Evolutionary conservation across 225 moss, liverwort and hornwort genomes (phyloP).

Genomic region (Straminergon stramineum): DNA sequence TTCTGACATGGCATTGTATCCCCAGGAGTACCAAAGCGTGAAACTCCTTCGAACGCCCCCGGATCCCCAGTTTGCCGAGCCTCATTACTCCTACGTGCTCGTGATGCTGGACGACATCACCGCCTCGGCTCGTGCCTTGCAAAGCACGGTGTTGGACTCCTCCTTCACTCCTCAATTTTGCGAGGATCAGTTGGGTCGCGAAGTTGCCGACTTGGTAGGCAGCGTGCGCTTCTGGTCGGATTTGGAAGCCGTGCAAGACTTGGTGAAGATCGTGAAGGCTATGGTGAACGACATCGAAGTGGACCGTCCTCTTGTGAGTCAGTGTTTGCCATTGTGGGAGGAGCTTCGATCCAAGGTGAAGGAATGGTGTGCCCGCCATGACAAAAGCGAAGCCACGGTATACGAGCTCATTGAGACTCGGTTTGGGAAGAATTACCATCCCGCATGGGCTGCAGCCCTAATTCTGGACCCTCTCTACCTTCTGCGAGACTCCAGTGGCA

Average conservation of each 20-base stretch:
- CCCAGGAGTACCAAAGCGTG: conserved; percentile 66
- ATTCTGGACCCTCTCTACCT: conserved; percentile 87
- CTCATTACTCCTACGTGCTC: conserved; percentile 61
- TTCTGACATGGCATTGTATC: background rate
- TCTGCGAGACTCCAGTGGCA: conserved; percentile 76
- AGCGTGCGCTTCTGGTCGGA: conserved; percentile 85
- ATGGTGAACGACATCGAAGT: conserved; percentile 85
- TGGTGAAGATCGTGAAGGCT: conserved; percentile 72
- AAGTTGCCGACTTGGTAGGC: conserved; percentile 67
- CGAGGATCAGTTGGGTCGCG: conserved; percentile 71
- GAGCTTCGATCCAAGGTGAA: conserved; percentile 79
- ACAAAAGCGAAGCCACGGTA: conserved; percentile 58
- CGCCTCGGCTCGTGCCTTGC: conserved; percentile 71
- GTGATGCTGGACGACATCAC: conserved; percentile 84
- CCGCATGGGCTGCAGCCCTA: conserved; percentile 84
- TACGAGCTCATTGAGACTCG: conserved; percentile 72
- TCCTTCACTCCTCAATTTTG: conserved; percentile 58
- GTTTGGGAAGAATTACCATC: conserved; percentile 85
- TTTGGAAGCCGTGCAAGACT: conserved; percentile 78
- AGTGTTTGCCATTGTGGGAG: conserved; percentile 86
- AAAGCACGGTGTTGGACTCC: conserved; percentile 64
- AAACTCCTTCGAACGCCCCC: conserved; percentile 79
- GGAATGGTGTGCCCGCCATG: conserved; percentile 77
- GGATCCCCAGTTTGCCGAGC: conserved; percentile 70
- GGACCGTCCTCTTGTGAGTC: conserved; percentile 76